Percentiles rank a stretch among this genome's conserved stretches.
These are phyloP conservation scores for Cordyceps javanica DNA, from an alignment of 2,329 filamentous ascomycete species.

Conservation along the genomic window DNA sequence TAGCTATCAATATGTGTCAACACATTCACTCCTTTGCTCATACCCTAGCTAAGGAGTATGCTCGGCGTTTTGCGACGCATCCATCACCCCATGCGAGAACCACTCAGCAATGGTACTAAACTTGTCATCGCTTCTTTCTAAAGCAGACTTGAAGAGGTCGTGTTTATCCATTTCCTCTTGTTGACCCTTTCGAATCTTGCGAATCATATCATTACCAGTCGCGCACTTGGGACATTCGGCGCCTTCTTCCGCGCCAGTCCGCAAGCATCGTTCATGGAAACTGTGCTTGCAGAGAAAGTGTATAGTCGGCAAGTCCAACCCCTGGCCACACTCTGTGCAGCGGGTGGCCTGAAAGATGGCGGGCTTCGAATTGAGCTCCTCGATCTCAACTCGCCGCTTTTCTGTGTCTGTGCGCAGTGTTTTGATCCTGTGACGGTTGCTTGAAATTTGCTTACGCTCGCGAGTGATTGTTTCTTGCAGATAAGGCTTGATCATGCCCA, in stretches of 20 bases:
- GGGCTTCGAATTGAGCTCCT: constrained; percentile 70
- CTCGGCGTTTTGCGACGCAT: constrained; percentile 36
- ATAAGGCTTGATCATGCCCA: constrained; percentile 96
- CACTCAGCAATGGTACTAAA: constrained; percentile 92
- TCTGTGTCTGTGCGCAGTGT: constrained; percentile 82
- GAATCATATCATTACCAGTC: constrained; percentile 77
- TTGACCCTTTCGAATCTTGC: constrained; percentile 79
- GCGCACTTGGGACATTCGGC: constrained; percentile 84
- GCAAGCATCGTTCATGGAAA: constrained; percentile 86
- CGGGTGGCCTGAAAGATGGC: constrained; percentile 86
- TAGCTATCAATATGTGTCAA: background rate
- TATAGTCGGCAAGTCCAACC: constrained; percentile 80
- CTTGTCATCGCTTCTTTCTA: constrained; percentile 70
- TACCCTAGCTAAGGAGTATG: constrained; percentile 6
- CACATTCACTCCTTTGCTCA: background rate
- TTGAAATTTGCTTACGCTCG: constrained; percentile 76
- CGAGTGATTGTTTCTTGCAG: constrained; percentile 81
- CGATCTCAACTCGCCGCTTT: constrained; percentile 70
- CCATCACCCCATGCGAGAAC: constrained; percentile 91
- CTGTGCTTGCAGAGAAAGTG: constrained; percentile 97
- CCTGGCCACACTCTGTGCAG: constrained; percentile 73
- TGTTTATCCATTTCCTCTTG: constrained; percentile 80
- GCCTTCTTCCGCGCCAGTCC: constrained; percentile 44
- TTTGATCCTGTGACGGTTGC: constrained; percentile 73
- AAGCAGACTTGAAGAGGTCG: constrained; percentile 78